These are phyloP conservation scores for Fraxinus sp. DNA, from an alignment of 305 asterid species.

Conservation along the genomic window DNA sequence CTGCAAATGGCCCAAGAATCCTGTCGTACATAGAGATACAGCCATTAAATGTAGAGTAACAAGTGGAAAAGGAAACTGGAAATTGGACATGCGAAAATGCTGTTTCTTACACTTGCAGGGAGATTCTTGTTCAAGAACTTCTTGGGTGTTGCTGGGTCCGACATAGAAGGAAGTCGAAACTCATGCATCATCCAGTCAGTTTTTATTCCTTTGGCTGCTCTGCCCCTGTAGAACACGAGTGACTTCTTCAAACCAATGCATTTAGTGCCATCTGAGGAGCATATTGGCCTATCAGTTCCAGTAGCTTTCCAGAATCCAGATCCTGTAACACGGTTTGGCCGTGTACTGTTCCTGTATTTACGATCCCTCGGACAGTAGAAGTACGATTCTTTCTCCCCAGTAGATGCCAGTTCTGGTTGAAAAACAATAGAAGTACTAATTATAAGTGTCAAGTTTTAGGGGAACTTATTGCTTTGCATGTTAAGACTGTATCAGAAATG, in stretches of 20 bases:
- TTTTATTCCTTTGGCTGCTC: slow-evolving; percentile 31
- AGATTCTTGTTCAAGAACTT: slow-evolving; percentile 11
- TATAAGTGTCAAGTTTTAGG: background rate
- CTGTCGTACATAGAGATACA: slow-evolving; percentile 14
- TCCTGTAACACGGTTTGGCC: slow-evolving; percentile 33
- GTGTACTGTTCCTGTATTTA: slow-evolving; percentile 30
- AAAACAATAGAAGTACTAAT: background rate
- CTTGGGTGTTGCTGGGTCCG: slow-evolving; percentile 4
- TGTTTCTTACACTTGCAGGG: background rate
- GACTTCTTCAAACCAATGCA: slow-evolving; percentile 34
- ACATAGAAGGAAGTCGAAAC: slow-evolving; percentile 23
- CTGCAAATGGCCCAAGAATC: slow-evolving; percentile 30
- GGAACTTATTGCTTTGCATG: background rate
- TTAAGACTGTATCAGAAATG: background rate
- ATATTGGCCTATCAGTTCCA: slow-evolving; percentile 28
- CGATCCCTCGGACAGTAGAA: slow-evolving; percentile 32
- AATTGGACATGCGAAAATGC: background rate
- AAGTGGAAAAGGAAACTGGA: background rate
- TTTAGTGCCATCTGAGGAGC: slow-evolving; percentile 17
- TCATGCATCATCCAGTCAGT: slow-evolving; percentile 41
- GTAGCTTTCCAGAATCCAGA: slow-evolving; percentile 35
- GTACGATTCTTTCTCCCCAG: slow-evolving; percentile 29
- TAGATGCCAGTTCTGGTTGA: slow-evolving; percentile 4
- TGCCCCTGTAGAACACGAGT: slow-evolving; percentile 27
- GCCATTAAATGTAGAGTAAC: background rate